Percentiles rank a stretch among this genome's conserved stretches.
Evolutionary conservation across 768 basidiomycete species (phyloP).

Genomic region (Mrakia gelida): DNA sequence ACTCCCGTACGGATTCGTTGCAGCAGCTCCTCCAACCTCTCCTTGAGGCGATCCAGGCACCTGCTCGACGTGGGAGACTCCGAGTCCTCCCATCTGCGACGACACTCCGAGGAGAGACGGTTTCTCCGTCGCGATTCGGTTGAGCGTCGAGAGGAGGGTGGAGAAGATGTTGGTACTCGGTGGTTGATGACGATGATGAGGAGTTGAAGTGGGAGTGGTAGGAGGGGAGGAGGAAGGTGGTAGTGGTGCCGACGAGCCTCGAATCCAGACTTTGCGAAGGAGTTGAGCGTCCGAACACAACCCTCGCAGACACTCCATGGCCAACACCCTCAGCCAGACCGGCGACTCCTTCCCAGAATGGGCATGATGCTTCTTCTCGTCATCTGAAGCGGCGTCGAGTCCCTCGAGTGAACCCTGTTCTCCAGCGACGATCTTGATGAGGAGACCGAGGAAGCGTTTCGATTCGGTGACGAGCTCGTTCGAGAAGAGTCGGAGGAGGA

Average conservation of each 20-base stretch:
- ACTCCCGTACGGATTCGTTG: slow-evolving; percentile 22
- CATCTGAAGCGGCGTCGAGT: not conserved
- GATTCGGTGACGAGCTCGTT: slow-evolving; percentile 72
- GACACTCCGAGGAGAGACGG: slow-evolving; percentile 72
- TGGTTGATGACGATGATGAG: slow-evolving; percentile 54
- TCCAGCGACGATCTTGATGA: slow-evolving; percentile 49
- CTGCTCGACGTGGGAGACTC: slow-evolving; percentile 47
- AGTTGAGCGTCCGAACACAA: slow-evolving; percentile 41
- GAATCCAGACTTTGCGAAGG: slow-evolving; percentile 37
- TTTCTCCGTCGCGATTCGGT: slow-evolving; percentile 81
- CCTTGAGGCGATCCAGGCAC: slow-evolving; percentile 19
- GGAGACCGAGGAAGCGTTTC: slow-evolving; percentile 72
- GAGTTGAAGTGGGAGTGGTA: slow-evolving; percentile 49
- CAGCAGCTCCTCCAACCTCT: slow-evolving; percentile 7
- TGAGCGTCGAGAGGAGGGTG: slow-evolving; percentile 73
- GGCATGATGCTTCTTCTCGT: slow-evolving; percentile 47
- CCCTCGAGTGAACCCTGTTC: slow-evolving; percentile 42
- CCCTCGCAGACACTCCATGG: slow-evolving; percentile 88
- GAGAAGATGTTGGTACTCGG: slow-evolving; percentile 61
- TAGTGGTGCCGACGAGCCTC: slow-evolving; percentile 34
- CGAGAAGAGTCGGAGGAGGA: slow-evolving; percentile 86
- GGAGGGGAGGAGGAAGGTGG: slow-evolving; percentile 47
- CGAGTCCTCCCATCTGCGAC: slow-evolving; percentile 74
- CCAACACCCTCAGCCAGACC: slow-evolving; percentile 81
- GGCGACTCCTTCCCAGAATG: slow-evolving; percentile 46